These are phyloP conservation scores for Paramecium biaurelia DNA, from an alignment of 73 alveolate species.

Conservation along the genomic window DNA sequence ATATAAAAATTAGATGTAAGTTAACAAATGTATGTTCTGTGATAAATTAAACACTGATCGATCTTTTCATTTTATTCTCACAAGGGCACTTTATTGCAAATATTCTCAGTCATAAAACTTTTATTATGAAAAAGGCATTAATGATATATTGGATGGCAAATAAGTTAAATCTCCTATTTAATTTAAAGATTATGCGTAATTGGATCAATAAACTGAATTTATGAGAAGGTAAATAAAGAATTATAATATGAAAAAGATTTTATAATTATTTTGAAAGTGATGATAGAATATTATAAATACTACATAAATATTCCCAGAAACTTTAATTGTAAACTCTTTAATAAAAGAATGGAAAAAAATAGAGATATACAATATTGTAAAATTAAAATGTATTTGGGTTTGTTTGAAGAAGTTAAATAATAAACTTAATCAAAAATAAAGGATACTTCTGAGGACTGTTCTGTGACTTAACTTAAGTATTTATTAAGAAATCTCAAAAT, in stretches of 20 bases:
- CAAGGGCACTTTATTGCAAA: constrained; percentile 9
- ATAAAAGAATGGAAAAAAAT: neutral
- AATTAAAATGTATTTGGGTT: constrained; percentile 8
- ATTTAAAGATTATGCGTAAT: neutral
- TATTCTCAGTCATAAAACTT: constrained; percentile 18
- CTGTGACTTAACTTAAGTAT: neutral
- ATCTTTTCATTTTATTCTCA: neutral
- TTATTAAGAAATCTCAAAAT: constrained; percentile 30
- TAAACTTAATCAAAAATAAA: neutral
- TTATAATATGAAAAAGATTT: neutral
- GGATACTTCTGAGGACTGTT: neutral
- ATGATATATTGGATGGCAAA: neutral
- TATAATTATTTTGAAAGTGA: neutral
- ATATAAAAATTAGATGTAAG: neutral
- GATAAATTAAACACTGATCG: neutral
- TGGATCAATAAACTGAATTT: neutral
- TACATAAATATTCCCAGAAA: neutral
- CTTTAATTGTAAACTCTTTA: neutral
- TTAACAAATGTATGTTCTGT: neutral
- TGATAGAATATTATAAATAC: constrained; percentile 20
- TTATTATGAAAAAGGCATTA: neutral
- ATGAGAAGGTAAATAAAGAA: neutral
- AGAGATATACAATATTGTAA: neutral
- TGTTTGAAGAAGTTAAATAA: neutral
- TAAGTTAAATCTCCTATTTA: neutral